phyloP scores from a whole-genome alignment of 805 yeast species.

The Teunomyces pallodes region DNA sequence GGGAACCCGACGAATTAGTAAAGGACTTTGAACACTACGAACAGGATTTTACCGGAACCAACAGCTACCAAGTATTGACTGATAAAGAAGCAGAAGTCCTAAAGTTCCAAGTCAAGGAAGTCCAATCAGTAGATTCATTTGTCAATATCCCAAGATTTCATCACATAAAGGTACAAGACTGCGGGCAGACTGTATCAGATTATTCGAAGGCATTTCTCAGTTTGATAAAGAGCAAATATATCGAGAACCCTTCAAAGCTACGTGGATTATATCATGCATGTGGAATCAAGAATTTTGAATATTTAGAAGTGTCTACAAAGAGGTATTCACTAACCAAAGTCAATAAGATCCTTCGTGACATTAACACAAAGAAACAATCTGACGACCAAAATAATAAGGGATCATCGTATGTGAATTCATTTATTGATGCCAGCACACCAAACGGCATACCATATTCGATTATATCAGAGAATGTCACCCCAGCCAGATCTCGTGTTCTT shows the following conservation, averaged over 20 bases:
- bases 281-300: no score
- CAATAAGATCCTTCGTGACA: no score
- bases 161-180: not conserved
- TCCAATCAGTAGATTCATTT: not conserved
- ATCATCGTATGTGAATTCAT: not conserved
- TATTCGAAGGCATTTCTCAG: no score
- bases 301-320: no score
- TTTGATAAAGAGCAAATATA: no score
- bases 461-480: not conserved
- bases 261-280: no score
- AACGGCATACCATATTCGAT: not conserved
- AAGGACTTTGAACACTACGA: not conserved
- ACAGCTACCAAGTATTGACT: not conserved
- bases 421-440: not conserved
- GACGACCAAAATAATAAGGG: no score
- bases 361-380: no score
- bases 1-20: not conserved
- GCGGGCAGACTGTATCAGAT: no score
- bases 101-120: not conserved
- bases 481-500: not conserved
- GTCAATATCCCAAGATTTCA: not conserved
- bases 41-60: not conserved
- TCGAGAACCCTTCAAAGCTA: no score
- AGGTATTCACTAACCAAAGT: no score
- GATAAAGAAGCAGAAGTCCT: not conserved